These are phyloP conservation scores for Cercophora sp. DNA, from an alignment of 495 filamentous ascomycete genomes.

Conservation along the genomic window DNA sequence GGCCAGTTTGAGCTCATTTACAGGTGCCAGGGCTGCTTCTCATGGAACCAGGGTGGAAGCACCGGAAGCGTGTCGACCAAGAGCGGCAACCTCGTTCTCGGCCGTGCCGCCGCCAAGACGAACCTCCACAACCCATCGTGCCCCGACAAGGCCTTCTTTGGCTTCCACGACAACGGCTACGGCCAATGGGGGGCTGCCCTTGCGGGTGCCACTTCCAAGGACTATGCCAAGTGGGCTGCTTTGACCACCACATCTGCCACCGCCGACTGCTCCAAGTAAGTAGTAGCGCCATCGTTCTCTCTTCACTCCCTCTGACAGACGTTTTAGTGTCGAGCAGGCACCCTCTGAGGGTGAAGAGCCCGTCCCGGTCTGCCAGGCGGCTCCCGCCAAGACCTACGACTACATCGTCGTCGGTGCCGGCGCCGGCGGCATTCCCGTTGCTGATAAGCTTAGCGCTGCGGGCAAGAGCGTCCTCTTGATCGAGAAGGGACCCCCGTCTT, in stretches of 20 bases:
- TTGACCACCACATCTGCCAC: conserved; percentile 34
- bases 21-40: conserved; percentile 59
- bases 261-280: conserved; percentile 37
- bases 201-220: conserved; percentile 37
- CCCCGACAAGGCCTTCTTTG: conserved; percentile 31
- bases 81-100: conserved; percentile 21
- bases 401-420: conserved; percentile 66
- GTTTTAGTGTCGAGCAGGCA: conserved; percentile 11
- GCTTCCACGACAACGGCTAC: conserved; percentile 35
- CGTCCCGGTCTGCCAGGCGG: conserved; percentile 30
- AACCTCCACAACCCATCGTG: conserved; percentile 24
- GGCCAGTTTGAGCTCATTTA: conserved; percentile 56
- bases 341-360: conserved; percentile 8
- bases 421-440: conserved; percentile 61
- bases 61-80: conserved; percentile 23
- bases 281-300: neutral
- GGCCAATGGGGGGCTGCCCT: conserved; percentile 41
- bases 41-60: conserved; percentile 41
- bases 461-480: conserved; percentile 63
- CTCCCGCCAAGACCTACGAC: conserved; percentile 52
- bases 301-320: neutral
- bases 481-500: conserved; percentile 61
- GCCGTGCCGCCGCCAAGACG: conserved; percentile 24
- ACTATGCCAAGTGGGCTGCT: conserved; percentile 49
- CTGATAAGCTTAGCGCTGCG: conserved; percentile 59